Percentiles rank a stretch among this genome's conserved stretches.
Evolutionary conservation across 768 basidiomycete genomes (phyloP).

Genomic region (Ramaria rubella): DNA sequence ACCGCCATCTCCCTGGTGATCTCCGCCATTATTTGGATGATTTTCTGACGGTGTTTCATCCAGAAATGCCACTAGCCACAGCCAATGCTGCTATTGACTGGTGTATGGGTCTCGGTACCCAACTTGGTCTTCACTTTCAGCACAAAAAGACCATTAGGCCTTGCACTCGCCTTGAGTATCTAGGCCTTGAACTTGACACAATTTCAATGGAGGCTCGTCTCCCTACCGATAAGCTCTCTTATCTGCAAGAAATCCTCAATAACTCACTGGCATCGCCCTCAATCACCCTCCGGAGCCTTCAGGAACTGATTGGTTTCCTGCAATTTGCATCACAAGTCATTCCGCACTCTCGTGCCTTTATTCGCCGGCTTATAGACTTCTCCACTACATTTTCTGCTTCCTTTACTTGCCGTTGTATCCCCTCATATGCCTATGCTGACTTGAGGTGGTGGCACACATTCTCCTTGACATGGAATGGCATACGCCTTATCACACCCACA

Average conservation of each 20-base stretch:
- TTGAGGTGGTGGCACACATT: conserved; percentile 29
- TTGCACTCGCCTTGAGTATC: no score
- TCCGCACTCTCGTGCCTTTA: conserved; percentile 23
- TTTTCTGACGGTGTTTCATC: background rate
- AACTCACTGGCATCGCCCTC: no score
- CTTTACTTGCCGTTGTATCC: conserved; percentile 19
- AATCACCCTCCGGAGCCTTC: no score
- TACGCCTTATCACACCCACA: conserved; percentile 12
- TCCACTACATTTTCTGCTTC: conserved; percentile 20
- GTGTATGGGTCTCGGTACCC: background rate
- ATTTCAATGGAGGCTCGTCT: no score
- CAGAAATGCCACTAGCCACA: background rate
- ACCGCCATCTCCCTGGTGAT: background rate
- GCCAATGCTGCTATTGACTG: background rate
- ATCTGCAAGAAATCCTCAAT: conserved; percentile 29
- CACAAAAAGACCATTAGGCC: no score
- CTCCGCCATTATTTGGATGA: background rate
- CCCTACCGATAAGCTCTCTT: conserved; percentile 16
- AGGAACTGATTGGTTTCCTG: conserved; percentile 29
- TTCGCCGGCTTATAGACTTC: conserved; percentile 26
- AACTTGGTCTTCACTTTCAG: background rate
- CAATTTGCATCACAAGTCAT: conserved; percentile 32
- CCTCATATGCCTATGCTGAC: conserved; percentile 18
- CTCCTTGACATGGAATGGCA: conserved; percentile 25
- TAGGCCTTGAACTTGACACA: background rate